Base-by-base conservation (phyloP, 305 asterid species). In the Stenogyne calaminthoides region DNA sequence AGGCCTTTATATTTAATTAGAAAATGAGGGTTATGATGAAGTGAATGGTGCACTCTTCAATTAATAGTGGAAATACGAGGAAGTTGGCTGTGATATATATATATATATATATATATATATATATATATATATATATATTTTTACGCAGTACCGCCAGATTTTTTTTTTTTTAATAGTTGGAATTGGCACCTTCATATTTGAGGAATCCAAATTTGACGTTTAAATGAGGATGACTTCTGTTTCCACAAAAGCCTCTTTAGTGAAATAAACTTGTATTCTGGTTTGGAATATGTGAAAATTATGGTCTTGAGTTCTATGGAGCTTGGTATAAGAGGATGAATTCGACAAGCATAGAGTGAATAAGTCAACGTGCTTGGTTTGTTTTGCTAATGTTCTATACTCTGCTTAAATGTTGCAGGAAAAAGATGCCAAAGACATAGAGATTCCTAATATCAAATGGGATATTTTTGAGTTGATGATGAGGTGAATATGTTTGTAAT, bases 381-480 rank as follows among this genome's bases (percentile, higher is more conserved):
- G 49, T 29, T 69, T 51, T 64, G 58, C 57, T 64, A 40, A 60
- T 12, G 12, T 49, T 22, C 56, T 64, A 36, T 64, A 49, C 18
- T 25, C 40, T 67, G 19, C 52, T 63, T 34, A 27, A 69, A 79
- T 58, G 22, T 66, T 85, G 84, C 86, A 95, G 99, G 99, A 95
- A 85, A 87, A 95, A 83, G 98, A 92, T 65, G 99, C 99, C 69
- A 95, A 95, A 87, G 96, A 92, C 79, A 88, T 92, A 47, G 97
- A 90, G 88, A 92, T 95, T 69, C 99, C 99, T 42, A 95, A 95
- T 82, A 95, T 95, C 72, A 86, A 85, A 86, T 92, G 99, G 99
- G 97, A 90, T 64, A 91, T 92, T 75, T 95, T 95, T 72, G 98
- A 95, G 85, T 80, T 95, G 89, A 95, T 95, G 99, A 95, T 92